These are phyloP conservation scores for Zygotorulaspora mrakii DNA, from an alignment of 1,139 yeast species.

Conservation along the genomic window DNA sequence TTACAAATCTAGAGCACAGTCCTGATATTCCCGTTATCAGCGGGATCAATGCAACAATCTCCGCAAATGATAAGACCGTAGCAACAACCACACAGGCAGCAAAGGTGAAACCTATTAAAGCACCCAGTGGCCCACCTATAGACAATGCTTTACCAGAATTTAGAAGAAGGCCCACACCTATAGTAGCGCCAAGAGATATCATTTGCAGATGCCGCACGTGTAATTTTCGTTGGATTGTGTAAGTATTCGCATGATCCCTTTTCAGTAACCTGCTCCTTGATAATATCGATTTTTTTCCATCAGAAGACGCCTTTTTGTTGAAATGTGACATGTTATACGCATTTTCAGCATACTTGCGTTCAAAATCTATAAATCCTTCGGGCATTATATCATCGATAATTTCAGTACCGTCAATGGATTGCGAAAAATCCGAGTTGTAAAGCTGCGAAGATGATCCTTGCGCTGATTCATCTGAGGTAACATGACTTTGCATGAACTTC, in stretches of 20 bases:
- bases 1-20: slow-evolving; percentile 72
- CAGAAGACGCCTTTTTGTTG: neutral
- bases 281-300: neutral
- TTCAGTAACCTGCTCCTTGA: neutral
- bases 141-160: slow-evolving; percentile 77
- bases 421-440: slow-evolving; percentile 5
- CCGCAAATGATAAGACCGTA: slow-evolving; percentile 75
- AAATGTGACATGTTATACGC: neutral
- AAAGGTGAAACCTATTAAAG: slow-evolving; percentile 63
- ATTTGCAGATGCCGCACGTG: slow-evolving; percentile 71
- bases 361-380: slow-evolving; percentile 10
- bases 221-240: slow-evolving; percentile 50
- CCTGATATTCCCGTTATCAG: slow-evolving; percentile 78
- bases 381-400: slow-evolving; percentile 12
- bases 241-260: slow-evolving; percentile 13
- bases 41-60: slow-evolving; percentile 81
- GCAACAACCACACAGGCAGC: slow-evolving; percentile 66
- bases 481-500: neutral
- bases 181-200: slow-evolving; percentile 78
- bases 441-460: neutral
- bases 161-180: slow-evolving; percentile 77
- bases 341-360: slow-evolving; percentile 1
- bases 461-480: neutral
- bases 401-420: slow-evolving; percentile 9
- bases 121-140: slow-evolving; percentile 80